A percentile compares a stretch with the other conserved stretches of the same genome.
Evolutionary conservation across 108 stramenopile species (phyloP).

Genomic region (Cyclostephanos tholiformis): DNA sequence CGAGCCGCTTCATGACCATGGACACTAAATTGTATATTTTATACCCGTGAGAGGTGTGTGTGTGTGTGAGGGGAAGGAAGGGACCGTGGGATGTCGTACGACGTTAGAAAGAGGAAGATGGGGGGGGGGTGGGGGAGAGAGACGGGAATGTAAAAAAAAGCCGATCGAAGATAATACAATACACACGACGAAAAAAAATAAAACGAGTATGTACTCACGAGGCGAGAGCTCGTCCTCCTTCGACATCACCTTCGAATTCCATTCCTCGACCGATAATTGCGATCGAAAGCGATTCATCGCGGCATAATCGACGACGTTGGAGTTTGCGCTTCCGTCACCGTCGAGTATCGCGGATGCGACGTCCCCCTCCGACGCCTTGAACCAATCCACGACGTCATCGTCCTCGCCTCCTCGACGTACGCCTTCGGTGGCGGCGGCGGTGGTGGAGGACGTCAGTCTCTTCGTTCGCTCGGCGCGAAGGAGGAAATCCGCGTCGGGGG

Average conservation of each 20-base stretch:
- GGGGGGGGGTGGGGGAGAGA: background rate
- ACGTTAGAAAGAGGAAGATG: too few relatives aligned
- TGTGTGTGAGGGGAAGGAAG: background rate
- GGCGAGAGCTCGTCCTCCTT: conserved; percentile 74
- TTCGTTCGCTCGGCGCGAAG: conserved; percentile 58
- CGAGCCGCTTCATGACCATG: conserved; percentile 75
- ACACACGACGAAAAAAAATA: too few relatives aligned
- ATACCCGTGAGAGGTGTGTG: background rate
- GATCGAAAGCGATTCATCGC: conserved; percentile 65
- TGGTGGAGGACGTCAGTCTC: conserved; percentile 44
- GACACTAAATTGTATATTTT: conserved; percentile 32
- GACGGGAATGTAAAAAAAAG: too few relatives aligned
- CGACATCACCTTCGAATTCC: conserved; percentile 80
- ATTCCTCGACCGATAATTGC: conserved; percentile 66
- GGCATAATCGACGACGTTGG: conserved; percentile 11
- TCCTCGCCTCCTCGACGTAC: conserved; percentile 3
- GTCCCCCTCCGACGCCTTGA: conserved; percentile 44
- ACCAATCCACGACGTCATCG: conserved; percentile 35
- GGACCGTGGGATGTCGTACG: background rate
- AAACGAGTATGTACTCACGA: conserved; percentile 9
- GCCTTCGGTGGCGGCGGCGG: too few relatives aligned
- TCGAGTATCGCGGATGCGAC: conserved; percentile 37
- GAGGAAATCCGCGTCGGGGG: conserved; percentile 42
- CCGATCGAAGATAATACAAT: too few relatives aligned
- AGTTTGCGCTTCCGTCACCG: background rate